Percentiles rank a stretch among this genome's conserved stretches.
These are phyloP conservation scores for Astragalus membranaceus DNA, from an alignment of 306 rosid species.

Conservation along the genomic window DNA sequence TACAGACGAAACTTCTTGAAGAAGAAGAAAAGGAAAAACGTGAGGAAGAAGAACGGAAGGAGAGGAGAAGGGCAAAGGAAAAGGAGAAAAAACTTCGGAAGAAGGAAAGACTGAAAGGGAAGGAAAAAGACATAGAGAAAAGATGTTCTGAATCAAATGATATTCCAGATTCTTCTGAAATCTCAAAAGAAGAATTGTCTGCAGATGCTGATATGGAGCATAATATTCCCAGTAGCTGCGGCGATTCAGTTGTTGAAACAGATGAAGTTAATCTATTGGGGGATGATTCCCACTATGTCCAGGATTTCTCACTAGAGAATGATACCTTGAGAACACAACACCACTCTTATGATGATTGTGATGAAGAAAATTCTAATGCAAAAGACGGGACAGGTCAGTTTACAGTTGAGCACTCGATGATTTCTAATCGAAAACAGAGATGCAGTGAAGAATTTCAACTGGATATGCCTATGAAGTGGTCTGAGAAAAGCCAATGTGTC, in stretches of 20 bases:
- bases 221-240: constrained; percentile 37
- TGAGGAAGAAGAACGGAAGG: constrained; percentile 97
- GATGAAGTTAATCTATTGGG: constrained; percentile 39
- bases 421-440: constrained; percentile 52
- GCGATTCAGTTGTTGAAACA: constrained; percentile 44
- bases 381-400: constrained; percentile 47
- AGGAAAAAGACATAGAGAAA: constrained; percentile 72
- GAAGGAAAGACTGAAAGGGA: constrained; percentile 92
- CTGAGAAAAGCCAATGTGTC: constrained; percentile 53
- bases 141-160: constrained; percentile 42
- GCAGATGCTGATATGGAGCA: constrained; percentile 52
- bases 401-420: constrained; percentile 50
- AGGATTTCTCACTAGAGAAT: constrained; percentile 37
- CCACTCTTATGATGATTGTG: constrained; percentile 40
- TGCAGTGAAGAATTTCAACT: constrained; percentile 57
- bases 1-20: constrained; percentile 94
- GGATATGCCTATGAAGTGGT: constrained; percentile 67
- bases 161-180: constrained; percentile 36
- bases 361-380: constrained; percentile 41
- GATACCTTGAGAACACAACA: constrained; percentile 37
- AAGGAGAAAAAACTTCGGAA: constrained; percentile 90
- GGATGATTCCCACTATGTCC: constrained; percentile 52
- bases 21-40: constrained; percentile 99
- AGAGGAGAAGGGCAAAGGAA: constrained; percentile 86
- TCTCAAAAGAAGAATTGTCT: constrained; percentile 56